phyloP scores from a whole-genome alignment of 2,329 filamentous ascomycete species.

The Colletotrichum limetticola region DNA sequence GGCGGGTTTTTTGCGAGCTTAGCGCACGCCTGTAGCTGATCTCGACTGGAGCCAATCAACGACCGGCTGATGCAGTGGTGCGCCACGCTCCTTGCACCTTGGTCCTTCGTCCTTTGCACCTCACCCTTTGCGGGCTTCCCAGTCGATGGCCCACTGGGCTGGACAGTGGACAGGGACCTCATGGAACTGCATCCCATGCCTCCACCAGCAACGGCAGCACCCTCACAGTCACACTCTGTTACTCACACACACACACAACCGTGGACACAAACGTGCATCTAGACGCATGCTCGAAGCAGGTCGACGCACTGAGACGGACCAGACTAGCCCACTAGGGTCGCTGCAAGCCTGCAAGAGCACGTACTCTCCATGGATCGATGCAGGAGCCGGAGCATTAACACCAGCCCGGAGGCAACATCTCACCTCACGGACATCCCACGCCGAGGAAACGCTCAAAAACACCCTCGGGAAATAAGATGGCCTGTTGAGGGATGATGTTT shows the following conservation, averaged over 20 bases:
- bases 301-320: constrained; percentile 16
- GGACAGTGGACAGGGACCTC: constrained; percentile 22
- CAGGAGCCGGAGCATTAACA: constrained; percentile 21
- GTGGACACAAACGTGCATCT: neutral
- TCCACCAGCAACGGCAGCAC: neutral
- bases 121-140: neutral
- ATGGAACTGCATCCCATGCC: constrained; percentile 4
- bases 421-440: neutral
- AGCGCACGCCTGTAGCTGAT: constrained; percentile 41
- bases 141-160: constrained; percentile 24
- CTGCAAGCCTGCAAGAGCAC: constrained; percentile 32
- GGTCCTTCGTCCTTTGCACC: neutral
- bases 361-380: constrained; percentile 26
- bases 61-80: constrained; percentile 35
- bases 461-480: neutral
- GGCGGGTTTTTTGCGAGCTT: constrained; percentile 43
- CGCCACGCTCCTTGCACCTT: constrained; percentile 40
- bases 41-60: constrained; percentile 45
- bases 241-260: neutral
- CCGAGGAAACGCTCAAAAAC: neutral
- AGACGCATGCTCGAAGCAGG: constrained; percentile 8
- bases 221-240: neutral
- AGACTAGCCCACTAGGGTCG: constrained; percentile 31
- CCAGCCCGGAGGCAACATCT: neutral
- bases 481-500: neutral